These are phyloP conservation scores for Penicillium flavigenum DNA, from an alignment of 495 filamentous ascomycete genomes.

Conservation along the genomic window DNA sequence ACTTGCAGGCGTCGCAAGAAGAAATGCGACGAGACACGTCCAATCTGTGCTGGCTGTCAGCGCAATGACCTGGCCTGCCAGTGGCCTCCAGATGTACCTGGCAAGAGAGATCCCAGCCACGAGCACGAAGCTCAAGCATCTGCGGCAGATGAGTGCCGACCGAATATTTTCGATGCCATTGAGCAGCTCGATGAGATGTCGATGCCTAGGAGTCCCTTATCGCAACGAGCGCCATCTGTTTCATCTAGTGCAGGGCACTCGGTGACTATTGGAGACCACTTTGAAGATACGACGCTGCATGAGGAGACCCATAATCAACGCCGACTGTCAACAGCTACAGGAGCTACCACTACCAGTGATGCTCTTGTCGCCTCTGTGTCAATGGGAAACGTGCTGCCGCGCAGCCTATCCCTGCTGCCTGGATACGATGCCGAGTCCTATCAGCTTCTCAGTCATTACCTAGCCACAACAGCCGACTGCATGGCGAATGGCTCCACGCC, in stretches of 20 bases:
- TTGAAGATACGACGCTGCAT: slow-evolving; percentile 1
- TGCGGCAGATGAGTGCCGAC: slow-evolving; percentile 1
- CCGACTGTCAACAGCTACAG: slow-evolving; percentile 5
- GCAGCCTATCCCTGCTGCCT: slow-evolving; percentile 37
- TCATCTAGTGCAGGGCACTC: slow-evolving; percentile 21
- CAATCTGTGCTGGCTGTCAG: slow-evolving; percentile 61
- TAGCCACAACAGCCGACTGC: slow-evolving; percentile 38
- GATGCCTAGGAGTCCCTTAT: slow-evolving; percentile 12
- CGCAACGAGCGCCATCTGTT: slow-evolving; percentile 20
- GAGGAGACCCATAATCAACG: slow-evolving; percentile 2
- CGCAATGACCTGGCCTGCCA: slow-evolving; percentile 33
- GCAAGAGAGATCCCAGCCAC: slow-evolving; percentile 17
- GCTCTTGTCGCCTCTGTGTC: slow-evolving; percentile 11
- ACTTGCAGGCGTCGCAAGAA: slow-evolving; percentile 88
- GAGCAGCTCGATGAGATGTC: slow-evolving; percentile 16
- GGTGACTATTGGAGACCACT: neutral
- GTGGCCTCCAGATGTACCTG: slow-evolving; percentile 32
- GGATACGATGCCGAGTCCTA: slow-evolving; percentile 36
- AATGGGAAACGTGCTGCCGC: slow-evolving; percentile 27
- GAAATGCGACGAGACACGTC: slow-evolving; percentile 86
- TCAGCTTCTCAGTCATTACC: slow-evolving; percentile 38
- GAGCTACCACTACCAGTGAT: neutral
- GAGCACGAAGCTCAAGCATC: neutral
- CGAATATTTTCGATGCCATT: slow-evolving; percentile 8
- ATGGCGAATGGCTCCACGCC: slow-evolving; percentile 43